A percentile compares a stretch with the other conserved stretches of the same genome.
These are phyloP conservation scores for Terana coerulea DNA, from an alignment of 768 basidiomycete genomes.

Conservation along the genomic window DNA sequence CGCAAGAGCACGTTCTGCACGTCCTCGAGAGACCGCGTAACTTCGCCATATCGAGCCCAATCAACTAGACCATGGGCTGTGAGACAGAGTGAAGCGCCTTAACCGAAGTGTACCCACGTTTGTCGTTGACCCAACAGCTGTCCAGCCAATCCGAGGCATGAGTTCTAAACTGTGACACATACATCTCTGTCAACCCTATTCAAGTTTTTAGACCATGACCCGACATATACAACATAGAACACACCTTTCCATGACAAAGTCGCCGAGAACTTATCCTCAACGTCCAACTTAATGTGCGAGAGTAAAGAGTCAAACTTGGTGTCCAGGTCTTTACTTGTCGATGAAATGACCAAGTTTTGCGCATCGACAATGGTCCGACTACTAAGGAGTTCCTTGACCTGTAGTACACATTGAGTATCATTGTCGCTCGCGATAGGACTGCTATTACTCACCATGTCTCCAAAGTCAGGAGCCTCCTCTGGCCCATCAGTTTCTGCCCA, in stretches of 20 bases:
- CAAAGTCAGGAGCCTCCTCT: slow-evolving; percentile 44
- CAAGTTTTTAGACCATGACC: not conserved
- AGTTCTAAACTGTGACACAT: slow-evolving; percentile 16
- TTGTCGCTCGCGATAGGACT: not conserved
- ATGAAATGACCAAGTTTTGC: slow-evolving; percentile 47
- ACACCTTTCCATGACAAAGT: slow-evolving; percentile 44
- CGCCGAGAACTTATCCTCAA: slow-evolving; percentile 53
- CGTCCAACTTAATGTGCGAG: slow-evolving; percentile 43
- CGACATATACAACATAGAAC: slow-evolving; percentile 4
- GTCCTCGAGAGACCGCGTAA: slow-evolving; percentile 10
- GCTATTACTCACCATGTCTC: slow-evolving; percentile 48
- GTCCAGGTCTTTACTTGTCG: slow-evolving; percentile 54
- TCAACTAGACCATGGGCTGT: slow-evolving; percentile 16
- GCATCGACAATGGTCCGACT: slow-evolving; percentile 39
- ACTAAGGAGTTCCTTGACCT: slow-evolving; percentile 49
- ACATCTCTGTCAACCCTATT: slow-evolving; percentile 18
- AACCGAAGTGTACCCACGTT: slow-evolving; percentile 12
- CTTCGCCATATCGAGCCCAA: slow-evolving; percentile 23
- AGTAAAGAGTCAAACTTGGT: slow-evolving; percentile 45
- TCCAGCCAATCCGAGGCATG: slow-evolving; percentile 23
- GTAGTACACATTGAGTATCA: not conserved
- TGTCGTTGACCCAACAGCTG: slow-evolving; percentile 22
- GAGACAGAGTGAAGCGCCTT: not conserved
- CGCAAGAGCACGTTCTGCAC: slow-evolving; percentile 1
- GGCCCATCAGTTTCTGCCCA: slow-evolving; percentile 51